A percentile compares a stretch with the other conserved stretches of the same genome.
Evolutionary conservation across 108 stramenopile species (phyloP).

Genomic region (Mediolabrus comicus): DNA sequence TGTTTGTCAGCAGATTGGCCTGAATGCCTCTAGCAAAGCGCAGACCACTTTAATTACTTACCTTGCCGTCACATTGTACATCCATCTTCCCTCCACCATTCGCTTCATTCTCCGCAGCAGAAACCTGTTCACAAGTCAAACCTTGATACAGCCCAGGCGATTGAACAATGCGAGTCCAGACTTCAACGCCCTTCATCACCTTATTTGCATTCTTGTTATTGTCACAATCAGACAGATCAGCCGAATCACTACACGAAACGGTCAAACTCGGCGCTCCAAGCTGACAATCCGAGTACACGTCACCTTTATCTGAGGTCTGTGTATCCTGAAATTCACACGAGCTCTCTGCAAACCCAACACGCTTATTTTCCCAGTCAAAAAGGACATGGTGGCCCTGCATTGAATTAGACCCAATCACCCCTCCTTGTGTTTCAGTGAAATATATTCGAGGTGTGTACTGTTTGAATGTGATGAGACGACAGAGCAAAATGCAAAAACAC

Average conservation of each 20-base stretch:
- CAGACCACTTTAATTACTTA: too few relatives aligned
- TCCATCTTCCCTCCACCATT: conserved; percentile 29
- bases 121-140: conserved; percentile 43
- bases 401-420: conserved; percentile 93
- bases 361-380: conserved; percentile 75
- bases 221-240: conserved; percentile 26
- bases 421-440: conserved; percentile 83
- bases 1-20: too few relatives aligned
- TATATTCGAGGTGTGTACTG: conserved; percentile 80
- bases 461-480: conserved; percentile 6
- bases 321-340: conserved; percentile 31
- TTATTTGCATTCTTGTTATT: conserved; percentile 32
- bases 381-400: conserved; percentile 91
- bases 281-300: conserved; percentile 24
- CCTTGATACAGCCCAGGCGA: conserved; percentile 49
- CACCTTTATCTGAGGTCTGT: conserved; percentile 16
- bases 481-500: too few relatives aligned
- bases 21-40: too few relatives aligned
- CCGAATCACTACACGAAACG: conserved; percentile 37
- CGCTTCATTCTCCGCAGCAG: conserved; percentile 19
- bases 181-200: conserved; percentile 58
- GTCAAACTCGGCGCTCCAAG: conserved; percentile 33
- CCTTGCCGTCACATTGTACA: conserved; percentile 49
- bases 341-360: conserved; percentile 82
- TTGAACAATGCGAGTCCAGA: conserved; percentile 64